Evolutionary conservation across 306 rosid species (phyloP).

Genomic region (Pterocarpus santalinus): DNA sequence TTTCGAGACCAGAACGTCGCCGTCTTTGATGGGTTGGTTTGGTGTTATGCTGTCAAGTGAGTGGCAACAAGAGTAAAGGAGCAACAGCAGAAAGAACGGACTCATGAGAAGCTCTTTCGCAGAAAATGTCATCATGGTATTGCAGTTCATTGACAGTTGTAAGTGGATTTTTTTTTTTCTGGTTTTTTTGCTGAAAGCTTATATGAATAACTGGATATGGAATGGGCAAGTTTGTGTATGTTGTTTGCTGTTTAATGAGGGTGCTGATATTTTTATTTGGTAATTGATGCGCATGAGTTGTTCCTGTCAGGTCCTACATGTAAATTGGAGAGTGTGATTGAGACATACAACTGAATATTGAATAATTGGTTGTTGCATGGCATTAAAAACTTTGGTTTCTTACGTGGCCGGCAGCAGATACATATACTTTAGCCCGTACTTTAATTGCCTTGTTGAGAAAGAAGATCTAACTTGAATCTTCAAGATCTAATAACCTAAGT

Average conservation of each 20-base stretch:
- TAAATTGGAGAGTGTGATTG: constrained; percentile 31
- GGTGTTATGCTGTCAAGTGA: constrained; percentile 53
- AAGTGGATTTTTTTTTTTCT: not conserved
- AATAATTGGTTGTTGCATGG: not conserved
- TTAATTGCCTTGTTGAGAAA: not conserved
- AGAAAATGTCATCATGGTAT: constrained; percentile 33
- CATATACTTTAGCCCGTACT: not conserved
- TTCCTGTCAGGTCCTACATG: not conserved
- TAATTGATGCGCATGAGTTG: not conserved
- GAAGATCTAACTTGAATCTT: not conserved
- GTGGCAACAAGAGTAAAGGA: constrained; percentile 25
- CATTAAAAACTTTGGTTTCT: not conserved
- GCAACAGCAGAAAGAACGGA: not conserved
- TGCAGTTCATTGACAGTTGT: not conserved
- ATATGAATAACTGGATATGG: not conserved
- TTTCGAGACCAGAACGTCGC: constrained; percentile 58
- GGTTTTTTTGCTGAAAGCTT: not conserved
- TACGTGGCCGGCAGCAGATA: not conserved
- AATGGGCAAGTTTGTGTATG: not conserved
- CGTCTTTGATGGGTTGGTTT: constrained; percentile 56
- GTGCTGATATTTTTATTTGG: not conserved
- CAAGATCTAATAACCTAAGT: too few species aligned
- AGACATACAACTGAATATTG: constrained; percentile 35
- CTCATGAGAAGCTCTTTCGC: not conserved
- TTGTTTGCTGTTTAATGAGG: constrained; percentile 16